Evolutionary conservation across 2,329 filamentous ascomycete genomes (phyloP).

Genomic region (Calonectria naviculata): DNA sequence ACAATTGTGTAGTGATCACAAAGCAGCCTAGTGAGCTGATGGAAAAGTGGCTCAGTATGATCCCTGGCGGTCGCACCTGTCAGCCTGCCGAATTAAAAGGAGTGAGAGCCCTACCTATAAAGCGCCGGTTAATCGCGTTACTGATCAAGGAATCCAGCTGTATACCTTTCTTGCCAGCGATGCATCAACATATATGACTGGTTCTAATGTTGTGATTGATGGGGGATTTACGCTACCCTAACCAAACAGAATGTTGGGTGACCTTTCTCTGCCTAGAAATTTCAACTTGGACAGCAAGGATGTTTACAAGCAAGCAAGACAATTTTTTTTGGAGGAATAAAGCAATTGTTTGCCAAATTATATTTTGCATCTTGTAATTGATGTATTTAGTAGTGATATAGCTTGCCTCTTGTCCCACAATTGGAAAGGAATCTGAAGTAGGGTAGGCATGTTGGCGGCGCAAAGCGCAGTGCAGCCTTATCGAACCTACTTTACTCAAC

Average conservation of each 20-base stretch:
- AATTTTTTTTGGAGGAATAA: too few species aligned
- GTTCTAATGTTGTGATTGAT: slow-evolving; percentile 39
- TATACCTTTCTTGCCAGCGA: slow-evolving; percentile 51
- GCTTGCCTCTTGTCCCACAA: too few species aligned
- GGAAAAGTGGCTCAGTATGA: slow-evolving; percentile 14
- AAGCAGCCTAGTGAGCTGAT: slow-evolving; percentile 16
- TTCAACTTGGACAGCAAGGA: too few species aligned
- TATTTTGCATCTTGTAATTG: too few species aligned
- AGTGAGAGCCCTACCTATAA: not conserved
- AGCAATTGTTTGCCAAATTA: too few species aligned
- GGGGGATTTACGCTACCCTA: slow-evolving; percentile 28
- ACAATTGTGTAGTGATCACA: slow-evolving; percentile 3
- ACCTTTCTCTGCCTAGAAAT: too few species aligned
- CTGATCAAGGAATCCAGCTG: not conserved
- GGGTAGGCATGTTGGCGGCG: too few species aligned
- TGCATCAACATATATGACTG: slow-evolving; percentile 52
- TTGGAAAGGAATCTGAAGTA: too few species aligned
- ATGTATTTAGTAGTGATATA: too few species aligned
- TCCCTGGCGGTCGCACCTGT: slow-evolving; percentile 9
- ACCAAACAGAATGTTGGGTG: not conserved
- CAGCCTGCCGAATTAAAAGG: slow-evolving; percentile 12
- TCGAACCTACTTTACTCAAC: too few species aligned
- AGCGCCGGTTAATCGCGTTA: not conserved
- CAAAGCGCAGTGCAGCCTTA: too few species aligned
- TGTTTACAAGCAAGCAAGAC: too few species aligned